A percentile compares a stretch with the other conserved stretches of the same genome.
Evolutionary conservation across 1,284 basidiomycete species (phyloP).

Genomic region (Quambalaria eucalypti): DNA sequence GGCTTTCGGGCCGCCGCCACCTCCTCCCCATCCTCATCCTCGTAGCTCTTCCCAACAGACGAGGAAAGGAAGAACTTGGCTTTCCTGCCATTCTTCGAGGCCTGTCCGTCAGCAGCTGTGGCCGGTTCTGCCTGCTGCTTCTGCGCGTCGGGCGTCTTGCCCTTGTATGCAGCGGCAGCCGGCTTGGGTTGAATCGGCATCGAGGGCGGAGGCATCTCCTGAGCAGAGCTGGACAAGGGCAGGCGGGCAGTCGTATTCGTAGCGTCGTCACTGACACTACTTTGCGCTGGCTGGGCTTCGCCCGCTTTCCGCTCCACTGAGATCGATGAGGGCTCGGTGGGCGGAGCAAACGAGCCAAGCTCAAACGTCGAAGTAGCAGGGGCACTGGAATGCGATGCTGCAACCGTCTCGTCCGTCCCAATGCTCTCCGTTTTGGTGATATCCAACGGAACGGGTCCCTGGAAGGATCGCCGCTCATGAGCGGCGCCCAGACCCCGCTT

Average conservation of each 20-base stretch:
- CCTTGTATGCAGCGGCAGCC: conserved; percentile 15
- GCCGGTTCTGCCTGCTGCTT: background rate
- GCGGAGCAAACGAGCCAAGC: too few relatives aligned
- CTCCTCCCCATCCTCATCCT: too few relatives aligned
- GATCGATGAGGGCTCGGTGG: too few relatives aligned
- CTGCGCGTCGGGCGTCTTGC: conserved; percentile 2
- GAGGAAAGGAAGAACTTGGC: conserved; percentile 7
- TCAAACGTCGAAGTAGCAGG: background rate
- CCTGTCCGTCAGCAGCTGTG: conserved; percentile 10
- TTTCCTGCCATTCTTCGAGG: conserved; percentile 11
- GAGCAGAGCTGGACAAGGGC: background rate
- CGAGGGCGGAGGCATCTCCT: conserved; percentile 17
- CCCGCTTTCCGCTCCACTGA: background rate
- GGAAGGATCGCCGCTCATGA: background rate
- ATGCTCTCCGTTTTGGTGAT: background rate
- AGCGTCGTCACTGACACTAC: too few relatives aligned
- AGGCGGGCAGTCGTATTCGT: too few relatives aligned
- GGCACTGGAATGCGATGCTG: background rate
- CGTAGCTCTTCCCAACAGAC: background rate
- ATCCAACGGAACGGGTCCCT: background rate
- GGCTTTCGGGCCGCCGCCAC: too few relatives aligned
- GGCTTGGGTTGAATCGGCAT: conserved; percentile 13
- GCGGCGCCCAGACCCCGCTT: background rate
- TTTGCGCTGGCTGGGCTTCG: background rate
- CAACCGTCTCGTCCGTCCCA: background rate